Conservation (phyloP, 169 alveolate species). For the Plasmodium relictum region DNA sequence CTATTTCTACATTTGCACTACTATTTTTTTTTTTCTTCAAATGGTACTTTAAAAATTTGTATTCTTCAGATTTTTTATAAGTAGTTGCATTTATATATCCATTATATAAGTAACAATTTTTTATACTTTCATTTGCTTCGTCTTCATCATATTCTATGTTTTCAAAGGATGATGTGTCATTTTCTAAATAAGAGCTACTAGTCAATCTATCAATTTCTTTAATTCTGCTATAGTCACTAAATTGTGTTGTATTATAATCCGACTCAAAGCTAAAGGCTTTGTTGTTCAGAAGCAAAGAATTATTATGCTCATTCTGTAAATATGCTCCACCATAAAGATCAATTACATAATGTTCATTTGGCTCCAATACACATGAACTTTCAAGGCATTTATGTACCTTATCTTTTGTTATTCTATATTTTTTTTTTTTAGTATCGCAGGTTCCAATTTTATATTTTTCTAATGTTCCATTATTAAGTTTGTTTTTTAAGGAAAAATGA, state of each 20-base stretch:
- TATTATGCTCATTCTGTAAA: slow-evolving; percentile 21
- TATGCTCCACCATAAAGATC: slow-evolving; percentile 53
- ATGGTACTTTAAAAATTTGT: slow-evolving; percentile 59
- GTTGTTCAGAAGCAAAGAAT: slow-evolving; percentile 19
- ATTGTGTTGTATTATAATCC: slow-evolving; percentile 37
- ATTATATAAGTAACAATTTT: slow-evolving; percentile 70
- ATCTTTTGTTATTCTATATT: slow-evolving; percentile 14
- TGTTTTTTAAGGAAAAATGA: slow-evolving; percentile 39
- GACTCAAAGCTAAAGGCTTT: slow-evolving; percentile 31
- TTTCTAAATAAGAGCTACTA: slow-evolving; percentile 60
- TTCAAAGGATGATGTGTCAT: slow-evolving; percentile 38
- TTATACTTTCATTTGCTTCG: slow-evolving; percentile 71
- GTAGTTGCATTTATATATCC: slow-evolving; percentile 49
- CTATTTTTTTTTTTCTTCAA: slow-evolving; percentile 34
- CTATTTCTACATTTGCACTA: slow-evolving; percentile 46
- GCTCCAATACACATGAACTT: slow-evolving; percentile 1
- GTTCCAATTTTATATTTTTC: slow-evolving; percentile 1
- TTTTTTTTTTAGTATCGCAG: slow-evolving; percentile 8
- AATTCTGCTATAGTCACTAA: slow-evolving; percentile 26
- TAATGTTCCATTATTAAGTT: slow-evolving; percentile 26
- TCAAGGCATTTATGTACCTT: slow-evolving; percentile 9
- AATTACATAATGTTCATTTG: slow-evolving; percentile 68
- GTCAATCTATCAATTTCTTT: slow-evolving; percentile 28
- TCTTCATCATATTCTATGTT: slow-evolving; percentile 72
- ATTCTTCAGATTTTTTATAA: slow-evolving; percentile 72